Evolutionary conservation across 2,329 filamentous ascomycete species (phyloP).

Genomic region (Tothia fuscella): DNA sequence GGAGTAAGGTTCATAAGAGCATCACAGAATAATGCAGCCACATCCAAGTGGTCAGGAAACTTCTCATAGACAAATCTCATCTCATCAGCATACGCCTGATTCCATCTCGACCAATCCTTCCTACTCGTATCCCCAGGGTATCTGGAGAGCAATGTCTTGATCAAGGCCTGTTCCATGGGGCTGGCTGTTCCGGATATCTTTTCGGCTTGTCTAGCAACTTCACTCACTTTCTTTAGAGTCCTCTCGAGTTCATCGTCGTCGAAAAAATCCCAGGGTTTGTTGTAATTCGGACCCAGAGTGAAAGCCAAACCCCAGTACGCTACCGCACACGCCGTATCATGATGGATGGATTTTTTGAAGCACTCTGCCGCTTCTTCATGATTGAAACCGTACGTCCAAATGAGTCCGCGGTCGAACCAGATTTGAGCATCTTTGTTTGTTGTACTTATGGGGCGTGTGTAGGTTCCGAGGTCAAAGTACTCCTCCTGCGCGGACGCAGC

Average conservation of each 20-base stretch:
- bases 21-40: constrained; percentile 52
- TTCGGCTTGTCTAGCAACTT: constrained; percentile 35
- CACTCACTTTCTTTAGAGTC: constrained; percentile 14
- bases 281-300: constrained; percentile 63
- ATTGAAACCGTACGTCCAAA: constrained; percentile 67
- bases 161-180: constrained; percentile 47
- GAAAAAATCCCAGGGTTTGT: constrained; percentile 56
- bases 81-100: constrained; percentile 47
- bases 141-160: constrained; percentile 48
- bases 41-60: constrained; percentile 47
- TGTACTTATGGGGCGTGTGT: constrained; percentile 44
- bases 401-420: constrained; percentile 63
- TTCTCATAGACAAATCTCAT: constrained; percentile 44
- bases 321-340: constrained; percentile 46
- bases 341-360: constrained; percentile 46
- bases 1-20: constrained; percentile 54
- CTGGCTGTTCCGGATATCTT: constrained; percentile 25
- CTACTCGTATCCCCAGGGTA: constrained; percentile 43
- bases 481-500: no score
- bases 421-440: constrained; percentile 39
- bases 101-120: constrained; percentile 42
- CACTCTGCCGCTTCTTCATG: constrained; percentile 58
- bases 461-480: constrained; percentile 47
- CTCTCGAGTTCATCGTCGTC: constrained; percentile 1
- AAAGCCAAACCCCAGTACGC: constrained; percentile 62